These are phyloP conservation scores for Pythium sp. DNA, from an alignment of 352 stramenopile genomes.

Conservation along the genomic window DNA sequence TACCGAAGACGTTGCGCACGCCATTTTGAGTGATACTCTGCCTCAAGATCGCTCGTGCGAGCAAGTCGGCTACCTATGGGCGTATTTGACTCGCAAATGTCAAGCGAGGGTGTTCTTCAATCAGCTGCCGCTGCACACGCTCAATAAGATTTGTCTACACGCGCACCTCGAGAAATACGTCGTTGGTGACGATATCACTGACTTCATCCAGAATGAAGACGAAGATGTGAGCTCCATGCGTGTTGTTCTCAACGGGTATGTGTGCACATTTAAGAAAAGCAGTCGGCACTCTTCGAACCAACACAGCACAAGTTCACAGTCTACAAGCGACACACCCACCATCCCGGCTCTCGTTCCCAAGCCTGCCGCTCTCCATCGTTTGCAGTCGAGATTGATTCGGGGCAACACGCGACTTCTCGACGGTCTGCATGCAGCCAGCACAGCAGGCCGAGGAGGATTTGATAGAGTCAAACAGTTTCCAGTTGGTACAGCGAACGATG, in stretches of 20 bases:
- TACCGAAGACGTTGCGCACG: constrained; percentile 18
- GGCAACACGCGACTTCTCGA: constrained; percentile 10
- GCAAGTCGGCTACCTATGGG: constrained; percentile 31
- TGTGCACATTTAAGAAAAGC: constrained; percentile 39
- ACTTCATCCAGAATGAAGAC: constrained; percentile 43
- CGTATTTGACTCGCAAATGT: constrained; percentile 28
- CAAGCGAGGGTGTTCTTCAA: constrained; percentile 39
- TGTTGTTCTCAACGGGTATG: constrained; percentile 41
- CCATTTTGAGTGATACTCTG: constrained; percentile 25
- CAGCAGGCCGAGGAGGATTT: not conserved
- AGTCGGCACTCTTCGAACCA: not conserved
- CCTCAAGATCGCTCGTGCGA: constrained; percentile 47
- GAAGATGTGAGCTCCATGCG: constrained; percentile 24
- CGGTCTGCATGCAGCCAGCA: not conserved
- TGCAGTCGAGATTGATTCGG: constrained; percentile 32
- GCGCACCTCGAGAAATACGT: constrained; percentile 29
- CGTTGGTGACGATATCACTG: constrained; percentile 21
- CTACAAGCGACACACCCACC: not conserved
- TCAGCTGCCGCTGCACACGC: constrained; percentile 28
- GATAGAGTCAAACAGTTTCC: not conserved
- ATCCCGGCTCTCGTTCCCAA: constrained; percentile 11
- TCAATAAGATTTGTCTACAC: constrained; percentile 33
- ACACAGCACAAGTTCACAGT: not conserved
- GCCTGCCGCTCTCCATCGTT: constrained; percentile 22
- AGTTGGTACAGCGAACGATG: not conserved